phyloP scores from a whole-genome alignment of 805 yeast genomes.

The Pichia deserticola region DNA sequence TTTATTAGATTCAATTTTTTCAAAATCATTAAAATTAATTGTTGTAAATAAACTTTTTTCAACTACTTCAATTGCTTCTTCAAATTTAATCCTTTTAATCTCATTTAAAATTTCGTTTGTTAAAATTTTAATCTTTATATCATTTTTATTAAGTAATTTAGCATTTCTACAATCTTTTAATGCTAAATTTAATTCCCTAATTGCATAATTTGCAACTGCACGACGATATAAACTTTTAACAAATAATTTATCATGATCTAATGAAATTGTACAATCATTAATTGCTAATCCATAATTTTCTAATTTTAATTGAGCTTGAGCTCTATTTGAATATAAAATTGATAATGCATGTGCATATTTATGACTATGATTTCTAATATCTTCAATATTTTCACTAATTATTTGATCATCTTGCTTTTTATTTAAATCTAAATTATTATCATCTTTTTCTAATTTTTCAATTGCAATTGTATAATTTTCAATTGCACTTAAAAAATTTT shows the following conservation, averaged over 20 bases:
- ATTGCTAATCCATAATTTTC: slow-evolving; percentile 86
- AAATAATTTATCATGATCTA: slow-evolving; percentile 57
- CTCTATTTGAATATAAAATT: slow-evolving; percentile 74
- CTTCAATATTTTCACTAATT: slow-evolving; percentile 3
- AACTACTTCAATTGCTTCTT: slow-evolving; percentile 74
- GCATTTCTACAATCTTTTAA: slow-evolving; percentile 60
- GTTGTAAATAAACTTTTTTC: slow-evolving; percentile 43
- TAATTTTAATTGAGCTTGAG: slow-evolving; percentile 78
- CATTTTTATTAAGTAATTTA: slow-evolving; percentile 56
- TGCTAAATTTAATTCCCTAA: slow-evolving; percentile 69
- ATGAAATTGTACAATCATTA: slow-evolving; percentile 66
- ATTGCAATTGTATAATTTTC: slow-evolving; percentile 70
- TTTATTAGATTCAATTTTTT: slow-evolving; percentile 34
- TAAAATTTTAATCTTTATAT: slow-evolving; percentile 56
- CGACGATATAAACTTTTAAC: slow-evolving; percentile 81
- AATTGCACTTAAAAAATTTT: slow-evolving; percentile 58
- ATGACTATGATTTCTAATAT: slow-evolving; percentile 16
- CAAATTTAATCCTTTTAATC: slow-evolving; percentile 71
- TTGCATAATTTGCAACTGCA: slow-evolving; percentile 73
- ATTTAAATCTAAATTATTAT: neutral
- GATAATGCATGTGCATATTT: slow-evolving; percentile 33
- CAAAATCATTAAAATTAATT: slow-evolving; percentile 40
- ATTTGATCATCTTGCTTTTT: neutral
- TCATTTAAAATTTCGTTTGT: slow-evolving; percentile 56
- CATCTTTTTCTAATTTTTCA: slow-evolving; percentile 22